phyloP scores from a whole-genome alignment of 2,329 filamentous ascomycete species.

The Colletotrichum paranaense region DNA sequence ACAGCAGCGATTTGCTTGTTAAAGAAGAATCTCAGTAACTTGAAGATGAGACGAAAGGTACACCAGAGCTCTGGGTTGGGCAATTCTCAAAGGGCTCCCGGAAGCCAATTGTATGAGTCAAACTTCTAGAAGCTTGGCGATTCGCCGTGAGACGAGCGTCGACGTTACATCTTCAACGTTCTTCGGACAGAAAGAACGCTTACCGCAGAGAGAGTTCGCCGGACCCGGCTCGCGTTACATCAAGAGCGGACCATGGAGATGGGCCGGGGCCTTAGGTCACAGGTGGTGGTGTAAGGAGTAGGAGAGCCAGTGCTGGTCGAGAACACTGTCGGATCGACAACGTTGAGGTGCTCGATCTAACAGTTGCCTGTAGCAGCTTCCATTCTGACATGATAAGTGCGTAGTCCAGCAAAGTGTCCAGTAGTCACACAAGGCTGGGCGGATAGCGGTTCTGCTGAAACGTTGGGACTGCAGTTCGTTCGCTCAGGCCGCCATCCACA shows the following conservation, averaged over 20 bases:
- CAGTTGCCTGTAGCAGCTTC: neutral
- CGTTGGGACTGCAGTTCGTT: slow-evolving; percentile 28
- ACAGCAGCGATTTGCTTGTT: neutral
- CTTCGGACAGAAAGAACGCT: slow-evolving; percentile 21
- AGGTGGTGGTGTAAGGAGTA: neutral
- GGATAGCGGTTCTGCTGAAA: slow-evolving; percentile 25
- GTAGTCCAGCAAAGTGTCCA: neutral
- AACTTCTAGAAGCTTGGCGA: slow-evolving; percentile 26
- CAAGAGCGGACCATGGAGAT: slow-evolving; percentile 5
- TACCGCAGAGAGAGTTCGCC: slow-evolving; percentile 6
- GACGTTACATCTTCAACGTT: slow-evolving; percentile 7
- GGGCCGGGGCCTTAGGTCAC: neutral
- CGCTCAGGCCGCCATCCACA: slow-evolving; percentile 30
- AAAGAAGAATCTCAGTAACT: neutral
- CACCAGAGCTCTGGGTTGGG: neutral
- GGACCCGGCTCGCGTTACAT: slow-evolving; percentile 16
- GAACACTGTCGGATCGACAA: slow-evolving; percentile 19
- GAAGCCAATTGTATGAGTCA: neutral
- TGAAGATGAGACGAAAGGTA: too few relatives aligned
- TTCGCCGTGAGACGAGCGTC: slow-evolving; percentile 14
- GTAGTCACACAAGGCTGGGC: slow-evolving; percentile 1
- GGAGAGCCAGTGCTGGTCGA: neutral
- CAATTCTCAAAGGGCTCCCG: neutral
- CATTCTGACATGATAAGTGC: neutral
- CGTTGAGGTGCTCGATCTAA: slow-evolving; percentile 3